Evolutionary conservation across 768 basidiomycete species (phyloP).

Genomic region (Exidia glandulosa): DNA sequence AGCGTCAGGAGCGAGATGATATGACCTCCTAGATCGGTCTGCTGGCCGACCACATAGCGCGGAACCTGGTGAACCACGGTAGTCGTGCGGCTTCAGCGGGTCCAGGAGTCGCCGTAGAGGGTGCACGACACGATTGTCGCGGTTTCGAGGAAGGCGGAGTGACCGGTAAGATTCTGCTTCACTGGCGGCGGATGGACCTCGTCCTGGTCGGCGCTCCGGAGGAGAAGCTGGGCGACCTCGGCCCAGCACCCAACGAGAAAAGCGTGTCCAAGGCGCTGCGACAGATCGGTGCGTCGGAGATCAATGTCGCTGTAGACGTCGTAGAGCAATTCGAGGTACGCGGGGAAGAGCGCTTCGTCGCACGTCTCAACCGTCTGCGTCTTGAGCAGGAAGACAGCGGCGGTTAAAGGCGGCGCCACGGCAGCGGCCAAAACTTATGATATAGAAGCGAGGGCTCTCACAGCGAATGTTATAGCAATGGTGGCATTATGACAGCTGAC

Average conservation of each 20-base stretch:
- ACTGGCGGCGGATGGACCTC: constrained; percentile 21
- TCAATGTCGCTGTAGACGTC: constrained; percentile 89
- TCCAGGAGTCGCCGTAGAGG: constrained; percentile 80
- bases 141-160: constrained; percentile 70
- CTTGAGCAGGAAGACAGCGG: constrained; percentile 71
- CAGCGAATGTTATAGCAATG: no score
- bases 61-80: constrained; percentile 86
- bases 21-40: constrained; percentile 78
- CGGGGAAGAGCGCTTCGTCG: constrained; percentile 66
- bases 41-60: constrained; percentile 79
- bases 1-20: constrained; percentile 85
- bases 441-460: no score
- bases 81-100: constrained; percentile 63
- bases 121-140: constrained; percentile 55
- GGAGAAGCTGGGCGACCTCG: constrained; percentile 69
- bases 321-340: constrained; percentile 81
- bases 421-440: no score
- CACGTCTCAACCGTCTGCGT: constrained; percentile 78
- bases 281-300: constrained; percentile 85
- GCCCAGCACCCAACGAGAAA: constrained; percentile 89
- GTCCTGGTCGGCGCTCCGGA: constrained; percentile 46
- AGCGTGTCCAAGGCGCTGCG: constrained; percentile 82
- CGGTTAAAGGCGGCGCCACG: no score
- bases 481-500: no score
- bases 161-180: constrained; percentile 59